A percentile compares a stretch with the other conserved stretches of the same genome.
These are phyloP conservation scores for Neofusicoccum laricinum DNA, from an alignment of 2,329 filamentous ascomycete species.

Conservation along the genomic window DNA sequence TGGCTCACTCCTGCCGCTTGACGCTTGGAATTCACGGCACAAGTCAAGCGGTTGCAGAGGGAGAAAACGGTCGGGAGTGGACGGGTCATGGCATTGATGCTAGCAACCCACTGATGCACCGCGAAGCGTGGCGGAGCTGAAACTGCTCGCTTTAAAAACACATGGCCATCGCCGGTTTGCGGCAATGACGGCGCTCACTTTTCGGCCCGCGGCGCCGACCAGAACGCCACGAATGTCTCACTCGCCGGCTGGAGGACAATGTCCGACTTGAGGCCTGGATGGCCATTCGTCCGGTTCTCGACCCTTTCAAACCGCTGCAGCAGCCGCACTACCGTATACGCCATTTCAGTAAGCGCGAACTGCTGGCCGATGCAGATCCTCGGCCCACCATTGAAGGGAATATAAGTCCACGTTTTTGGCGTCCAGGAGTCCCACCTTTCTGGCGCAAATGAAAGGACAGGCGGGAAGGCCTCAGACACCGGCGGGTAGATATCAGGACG, in stretches of 20 bases:
- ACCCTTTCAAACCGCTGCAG: constrained; percentile 42
- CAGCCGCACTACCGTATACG: constrained; percentile 46
- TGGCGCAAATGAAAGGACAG: constrained; percentile 43
- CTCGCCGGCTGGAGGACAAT: constrained; percentile 48
- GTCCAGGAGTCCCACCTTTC: constrained; percentile 52
- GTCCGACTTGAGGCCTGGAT: constrained; percentile 43
- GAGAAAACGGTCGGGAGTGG: neutral
- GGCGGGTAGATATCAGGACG: constrained; percentile 49
- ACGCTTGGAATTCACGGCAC: no score
- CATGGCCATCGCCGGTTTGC: neutral
- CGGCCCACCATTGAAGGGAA: constrained; percentile 48
- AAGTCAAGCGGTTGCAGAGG: neutral
- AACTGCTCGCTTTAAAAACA: neutral
- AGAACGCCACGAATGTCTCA: constrained; percentile 40
- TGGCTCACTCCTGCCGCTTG: neutral
- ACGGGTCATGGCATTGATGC: neutral
- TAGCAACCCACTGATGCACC: neutral
- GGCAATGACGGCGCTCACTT: neutral
- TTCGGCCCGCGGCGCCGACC: constrained; percentile 9
- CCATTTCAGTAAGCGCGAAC: constrained; percentile 51
- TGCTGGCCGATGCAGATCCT: constrained; percentile 52
- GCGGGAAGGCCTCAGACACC: constrained; percentile 36
- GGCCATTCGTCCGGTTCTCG: constrained; percentile 35
- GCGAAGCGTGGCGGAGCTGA: neutral
- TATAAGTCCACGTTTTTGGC: constrained; percentile 47